Evolutionary conservation across 2,329 filamentous ascomycete genomes (phyloP).

Genomic region (Neonectria ditissima): DNA sequence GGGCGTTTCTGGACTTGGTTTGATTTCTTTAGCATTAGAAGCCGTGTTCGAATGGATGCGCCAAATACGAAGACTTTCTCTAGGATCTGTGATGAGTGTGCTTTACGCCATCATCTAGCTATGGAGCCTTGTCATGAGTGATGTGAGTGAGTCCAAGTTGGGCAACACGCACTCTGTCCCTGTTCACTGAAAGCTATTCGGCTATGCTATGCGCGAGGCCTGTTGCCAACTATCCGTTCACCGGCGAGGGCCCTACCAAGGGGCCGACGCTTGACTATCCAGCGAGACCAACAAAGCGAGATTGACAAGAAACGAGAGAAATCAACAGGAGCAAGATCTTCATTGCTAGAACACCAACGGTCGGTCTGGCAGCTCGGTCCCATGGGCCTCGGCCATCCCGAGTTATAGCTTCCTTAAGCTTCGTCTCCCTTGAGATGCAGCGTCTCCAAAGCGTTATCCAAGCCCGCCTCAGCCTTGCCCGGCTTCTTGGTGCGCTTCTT

Average conservation of each 20-base stretch:
- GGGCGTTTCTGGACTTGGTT: constrained; percentile 31
- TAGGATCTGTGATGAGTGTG: not conserved
- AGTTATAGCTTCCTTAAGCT: not conserved
- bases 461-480: constrained; percentile 19
- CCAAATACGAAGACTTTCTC: constrained; percentile 4
- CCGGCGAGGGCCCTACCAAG: not conserved
- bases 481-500: constrained; percentile 51
- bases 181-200: not conserved
- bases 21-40: constrained; percentile 34
- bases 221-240: not conserved
- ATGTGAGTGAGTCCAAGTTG: not conserved
- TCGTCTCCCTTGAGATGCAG: constrained; percentile 22
- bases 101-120: not conserved
- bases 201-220: not conserved
- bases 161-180: not conserved
- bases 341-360: not conserved
- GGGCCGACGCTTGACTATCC: not conserved
- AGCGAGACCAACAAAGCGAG: not conserved
- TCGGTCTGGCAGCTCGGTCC: not conserved
- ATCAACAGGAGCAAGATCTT: not conserved
- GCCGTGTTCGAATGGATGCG: constrained; percentile 4
- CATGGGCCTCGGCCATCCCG: not conserved
- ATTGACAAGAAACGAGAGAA: not conserved
- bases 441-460: constrained; percentile 28
- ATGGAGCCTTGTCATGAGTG: not conserved